Base-by-base conservation (phyloP, 2,329 filamentous ascomycete genomes). In the Colletotrichum sp. region DNA sequence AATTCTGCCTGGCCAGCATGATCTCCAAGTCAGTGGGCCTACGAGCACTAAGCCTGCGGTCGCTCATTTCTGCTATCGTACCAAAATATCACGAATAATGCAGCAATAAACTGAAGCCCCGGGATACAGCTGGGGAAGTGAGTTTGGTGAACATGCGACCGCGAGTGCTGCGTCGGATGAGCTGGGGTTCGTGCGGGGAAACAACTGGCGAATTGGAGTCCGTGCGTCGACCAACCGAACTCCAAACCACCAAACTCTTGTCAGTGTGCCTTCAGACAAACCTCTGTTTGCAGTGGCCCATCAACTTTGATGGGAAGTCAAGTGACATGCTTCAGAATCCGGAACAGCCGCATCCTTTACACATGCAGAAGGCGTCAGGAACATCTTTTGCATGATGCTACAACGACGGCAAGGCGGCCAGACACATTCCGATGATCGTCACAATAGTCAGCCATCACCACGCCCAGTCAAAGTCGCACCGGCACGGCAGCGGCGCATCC, bases 1-100 rank as follows among this genome's bases (percentile, higher is more conserved):
- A 84, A 69, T 86, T 86, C 72, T 71, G 63, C 28, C 69, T 72
- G 21, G 72, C 44, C 34, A 60, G 71, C 49, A 71, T 36, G 7
- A 72, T 16, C 32, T 73, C 75, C 30, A 57, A 18, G 26, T 32
- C 7, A 34, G 26, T 69, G 18, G 39, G 44, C 15, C 15, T 24
- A 18, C 52, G 12, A 8, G 32, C 28, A 36, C 59, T 44, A 30
- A 13, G 12, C 6, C 15, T 55, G 15, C 21, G n/a, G 10, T 24
- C 32, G 8, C 7, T n/a, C 44, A 68, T 64, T 8, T 30, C 4
- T 9, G 18, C 16, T 21, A 12, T 66, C 36, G 18, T 71, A 10
- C 3, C 21, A 55, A 64, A 64, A 10, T n/a, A 64, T 24, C 62
- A 24, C 30, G 8, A 39, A 10, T 9, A 39, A 18, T 21, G 12